Evolutionary conservation across 73 alveolate genomes (phyloP).

Genomic region (Paramecium tetraurelia): DNA sequence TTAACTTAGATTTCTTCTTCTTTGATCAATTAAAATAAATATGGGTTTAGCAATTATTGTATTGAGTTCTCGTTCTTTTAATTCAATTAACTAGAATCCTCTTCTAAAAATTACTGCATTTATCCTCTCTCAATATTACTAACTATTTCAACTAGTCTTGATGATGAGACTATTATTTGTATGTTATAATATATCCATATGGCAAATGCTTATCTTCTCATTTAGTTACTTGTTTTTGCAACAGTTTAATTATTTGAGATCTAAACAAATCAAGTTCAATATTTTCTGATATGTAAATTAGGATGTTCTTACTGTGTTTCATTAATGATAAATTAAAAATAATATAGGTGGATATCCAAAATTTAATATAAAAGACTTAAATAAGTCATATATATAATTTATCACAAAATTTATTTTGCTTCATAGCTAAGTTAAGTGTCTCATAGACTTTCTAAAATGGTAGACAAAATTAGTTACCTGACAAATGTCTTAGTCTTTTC

Average conservation of each 20-base stretch:
- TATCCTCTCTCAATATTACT: not conserved
- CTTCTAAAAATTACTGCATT: not conserved
- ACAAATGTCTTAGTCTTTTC: not conserved
- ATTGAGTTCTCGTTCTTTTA: conserved; percentile 88
- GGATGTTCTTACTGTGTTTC: conserved; percentile 83
- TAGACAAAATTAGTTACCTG: not conserved
- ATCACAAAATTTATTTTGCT: not conserved
- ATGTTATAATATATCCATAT: conserved; percentile 22
- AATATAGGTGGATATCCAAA: not conserved
- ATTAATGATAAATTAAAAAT: not conserved
- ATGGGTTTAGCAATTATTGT: conserved; percentile 92
- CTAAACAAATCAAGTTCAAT: conserved; percentile 86
- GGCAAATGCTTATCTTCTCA: conserved; percentile 70
- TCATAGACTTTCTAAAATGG: not conserved
- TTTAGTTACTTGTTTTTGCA: conserved; percentile 76
- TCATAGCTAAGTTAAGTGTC: conserved; percentile 36
- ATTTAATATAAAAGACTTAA: conserved; percentile 12
- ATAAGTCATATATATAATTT: conserved; percentile 24
- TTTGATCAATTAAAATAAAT: conserved; percentile 98
- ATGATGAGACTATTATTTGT: conserved; percentile 39
- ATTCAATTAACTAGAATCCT: conserved; percentile 93
- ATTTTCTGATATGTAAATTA: conserved; percentile 87
- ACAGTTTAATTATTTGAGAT: conserved; percentile 95
- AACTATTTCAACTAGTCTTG: conserved; percentile 81
- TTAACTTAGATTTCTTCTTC: conserved; percentile 90